Evolutionary conservation across 805 yeast species (phyloP).

Genomic region (Lachancea cidri): DNA sequence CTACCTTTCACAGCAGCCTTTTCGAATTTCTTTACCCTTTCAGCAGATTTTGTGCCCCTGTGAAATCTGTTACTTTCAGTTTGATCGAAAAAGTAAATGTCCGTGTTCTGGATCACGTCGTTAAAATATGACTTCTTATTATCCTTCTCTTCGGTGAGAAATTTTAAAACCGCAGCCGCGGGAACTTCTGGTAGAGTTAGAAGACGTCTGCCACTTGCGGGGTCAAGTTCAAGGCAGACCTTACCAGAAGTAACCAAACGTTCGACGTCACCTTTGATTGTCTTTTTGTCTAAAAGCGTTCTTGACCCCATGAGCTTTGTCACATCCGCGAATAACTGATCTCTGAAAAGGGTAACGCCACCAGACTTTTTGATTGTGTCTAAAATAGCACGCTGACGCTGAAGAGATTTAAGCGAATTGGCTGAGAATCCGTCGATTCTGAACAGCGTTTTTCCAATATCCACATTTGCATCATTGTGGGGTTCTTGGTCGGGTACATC

Average conservation of each 20-base stretch:
- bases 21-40: slow-evolving; percentile 29
- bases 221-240: slow-evolving; percentile 18
- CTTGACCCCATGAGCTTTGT: slow-evolving; percentile 39
- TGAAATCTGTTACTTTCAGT: slow-evolving; percentile 27
- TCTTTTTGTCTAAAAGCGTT: slow-evolving; percentile 46
- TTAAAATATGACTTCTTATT: slow-evolving; percentile 19
- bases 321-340: slow-evolving; percentile 36
- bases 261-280: slow-evolving; percentile 43
- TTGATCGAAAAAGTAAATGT: slow-evolving; percentile 32
- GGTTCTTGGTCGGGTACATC: no score
- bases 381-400: slow-evolving; percentile 41
- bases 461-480: slow-evolving; percentile 2
- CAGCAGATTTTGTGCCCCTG: slow-evolving; percentile 27
- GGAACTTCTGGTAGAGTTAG: slow-evolving; percentile 21
- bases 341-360: slow-evolving; percentile 45
- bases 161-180: slow-evolving; percentile 16
- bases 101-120: slow-evolving; percentile 28
- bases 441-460: slow-evolving; percentile 6
- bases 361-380: slow-evolving; percentile 38
- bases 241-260: slow-evolving; percentile 22
- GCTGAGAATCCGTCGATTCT: slow-evolving; percentile 34
- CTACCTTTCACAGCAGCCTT: slow-evolving; percentile 5
- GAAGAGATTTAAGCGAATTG: slow-evolving; percentile 40
- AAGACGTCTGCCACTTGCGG: slow-evolving; percentile 17
- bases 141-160: slow-evolving; percentile 26